phyloP scores from a whole-genome alignment of 2,329 filamentous ascomycete genomes.

The Stagonosporopsis cucurbitacearum region DNA sequence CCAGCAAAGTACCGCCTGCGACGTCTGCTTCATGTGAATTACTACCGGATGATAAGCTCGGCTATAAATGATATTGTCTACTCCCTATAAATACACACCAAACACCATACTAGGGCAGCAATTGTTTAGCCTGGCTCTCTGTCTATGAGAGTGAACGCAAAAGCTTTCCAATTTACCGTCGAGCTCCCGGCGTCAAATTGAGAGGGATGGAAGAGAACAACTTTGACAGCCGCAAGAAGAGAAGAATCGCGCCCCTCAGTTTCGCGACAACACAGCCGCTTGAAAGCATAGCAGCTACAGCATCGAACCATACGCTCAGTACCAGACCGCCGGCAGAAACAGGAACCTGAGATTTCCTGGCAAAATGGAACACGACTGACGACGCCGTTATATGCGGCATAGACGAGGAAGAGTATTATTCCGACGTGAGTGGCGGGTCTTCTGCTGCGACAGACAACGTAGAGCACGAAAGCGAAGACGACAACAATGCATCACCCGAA shows the following conservation, averaged over 20 bases:
- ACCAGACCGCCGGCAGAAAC: not conserved
- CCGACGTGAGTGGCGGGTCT: constrained; percentile 17
- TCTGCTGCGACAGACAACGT: constrained; percentile 4
- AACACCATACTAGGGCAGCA: not conserved
- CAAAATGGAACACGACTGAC: constrained; percentile 3
- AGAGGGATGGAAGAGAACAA: not conserved
- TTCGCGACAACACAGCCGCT: not conserved
- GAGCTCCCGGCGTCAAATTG: not conserved
- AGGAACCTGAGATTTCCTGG: constrained; percentile 1
- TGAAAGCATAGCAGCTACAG: not conserved
- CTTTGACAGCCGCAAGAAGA: constrained; percentile 3
- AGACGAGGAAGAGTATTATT: constrained; percentile 16
- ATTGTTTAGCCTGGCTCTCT: not conserved
- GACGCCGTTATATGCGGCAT: constrained; percentile 3
- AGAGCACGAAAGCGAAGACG: not conserved
- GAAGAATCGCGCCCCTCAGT: not conserved
- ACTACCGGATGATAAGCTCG: not conserved
- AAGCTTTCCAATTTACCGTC: not conserved
- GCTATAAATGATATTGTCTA: not conserved
- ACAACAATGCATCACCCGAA: not conserved
- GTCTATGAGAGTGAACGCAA: not conserved
- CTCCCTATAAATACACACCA: not conserved
- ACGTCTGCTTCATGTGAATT: not conserved
- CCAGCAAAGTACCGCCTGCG: not conserved
- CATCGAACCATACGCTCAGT: not conserved